A percentile compares a stretch with the other conserved stretches of the same genome.
These are phyloP conservation scores for Epichloe baconii DNA, from an alignment of 2,329 filamentous ascomycete genomes.

Conservation along the genomic window DNA sequence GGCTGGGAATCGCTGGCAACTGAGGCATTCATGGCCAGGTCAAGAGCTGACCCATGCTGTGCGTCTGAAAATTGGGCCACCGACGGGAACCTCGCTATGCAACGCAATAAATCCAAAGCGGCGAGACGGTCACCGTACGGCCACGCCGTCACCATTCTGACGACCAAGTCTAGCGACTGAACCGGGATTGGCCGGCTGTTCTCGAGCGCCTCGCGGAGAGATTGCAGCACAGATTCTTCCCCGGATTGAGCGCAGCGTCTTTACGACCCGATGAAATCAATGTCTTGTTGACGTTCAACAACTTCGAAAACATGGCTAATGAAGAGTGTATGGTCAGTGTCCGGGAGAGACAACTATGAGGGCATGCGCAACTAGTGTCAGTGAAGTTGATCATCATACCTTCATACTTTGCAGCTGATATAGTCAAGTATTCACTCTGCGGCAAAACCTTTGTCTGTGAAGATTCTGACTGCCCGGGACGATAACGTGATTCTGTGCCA, in stretches of 20 bases:
- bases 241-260: slow-evolving; percentile 58
- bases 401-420: slow-evolving; percentile 59
- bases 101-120: slow-evolving; percentile 76
- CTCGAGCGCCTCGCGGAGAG: slow-evolving; percentile 52
- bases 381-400: slow-evolving; percentile 20
- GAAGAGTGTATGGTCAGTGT: slow-evolving; percentile 13
- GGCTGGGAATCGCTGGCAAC: slow-evolving; percentile 39
- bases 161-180: slow-evolving; percentile 46
- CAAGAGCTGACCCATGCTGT: slow-evolving; percentile 45
- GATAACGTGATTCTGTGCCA: slow-evolving; percentile 66
- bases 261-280: slow-evolving; percentile 61
- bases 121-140: slow-evolving; percentile 69
- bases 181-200: slow-evolving; percentile 34
- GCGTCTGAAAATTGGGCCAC: slow-evolving; percentile 48
- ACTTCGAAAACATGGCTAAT: slow-evolving; percentile 59
- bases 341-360: background rate
- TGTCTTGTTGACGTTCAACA: slow-evolving; percentile 60
- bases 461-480: slow-evolving; percentile 42
- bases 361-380: too few relatives aligned
- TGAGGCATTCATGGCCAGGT: slow-evolving; percentile 31
- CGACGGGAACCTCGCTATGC: slow-evolving; percentile 56
- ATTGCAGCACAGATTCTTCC: slow-evolving; percentile 50
- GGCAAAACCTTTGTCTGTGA: slow-evolving; percentile 52
- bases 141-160: slow-evolving; percentile 68
- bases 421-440: slow-evolving; percentile 66